Conservation (phyloP, 495 filamentous ascomycete species). For the Penicillium verhagenii region DNA sequence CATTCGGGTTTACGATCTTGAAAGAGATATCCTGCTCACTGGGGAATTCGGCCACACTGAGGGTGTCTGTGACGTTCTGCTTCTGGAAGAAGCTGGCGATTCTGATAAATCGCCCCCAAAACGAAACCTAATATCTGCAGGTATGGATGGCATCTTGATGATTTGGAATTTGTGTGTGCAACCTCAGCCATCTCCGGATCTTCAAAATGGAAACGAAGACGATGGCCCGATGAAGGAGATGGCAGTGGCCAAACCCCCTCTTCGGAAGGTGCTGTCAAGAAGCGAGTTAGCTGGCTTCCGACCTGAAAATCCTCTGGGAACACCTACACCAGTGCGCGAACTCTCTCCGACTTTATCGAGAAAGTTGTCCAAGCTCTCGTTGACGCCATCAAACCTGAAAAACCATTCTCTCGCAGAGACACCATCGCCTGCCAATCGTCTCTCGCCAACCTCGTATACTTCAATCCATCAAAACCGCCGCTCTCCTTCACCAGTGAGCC, state of each 20-base stretch:
- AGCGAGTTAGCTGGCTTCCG: slow-evolving; percentile 75
- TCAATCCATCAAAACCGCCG: slow-evolving; percentile 31
- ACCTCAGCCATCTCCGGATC: slow-evolving; percentile 35
- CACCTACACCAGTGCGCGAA: slow-evolving; percentile 54
- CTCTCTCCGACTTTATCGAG: slow-evolving; percentile 64
- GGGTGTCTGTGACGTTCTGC: slow-evolving; percentile 77
- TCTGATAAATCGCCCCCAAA: slow-evolving; percentile 35
- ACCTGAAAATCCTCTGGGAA: slow-evolving; percentile 41
- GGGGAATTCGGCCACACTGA: slow-evolving; percentile 94
- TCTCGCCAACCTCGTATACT: slow-evolving; percentile 31
- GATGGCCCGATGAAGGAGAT: slow-evolving; percentile 52
- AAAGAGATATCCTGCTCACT: slow-evolving; percentile 71
- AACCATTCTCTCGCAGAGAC: slow-evolving; percentile 27
- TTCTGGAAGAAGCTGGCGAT: slow-evolving; percentile 56
- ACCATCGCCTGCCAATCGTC: slow-evolving; percentile 36
- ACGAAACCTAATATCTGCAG: slow-evolving; percentile 67
- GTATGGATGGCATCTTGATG: slow-evolving; percentile 83
- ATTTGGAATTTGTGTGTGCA: slow-evolving; percentile 66
- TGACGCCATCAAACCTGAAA: slow-evolving; percentile 33
- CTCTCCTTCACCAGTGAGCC: slow-evolving; percentile 49
- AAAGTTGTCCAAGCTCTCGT: slow-evolving; percentile 51
- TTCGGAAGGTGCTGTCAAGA: slow-evolving; percentile 72
- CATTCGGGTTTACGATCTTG: slow-evolving; percentile 80
- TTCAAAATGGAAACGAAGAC: slow-evolving; percentile 26
- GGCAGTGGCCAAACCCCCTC: slow-evolving; percentile 60